Percentiles rank a stretch among this genome's conserved stretches.
These are phyloP conservation scores for Penicillium sp. DNA, from an alignment of 2,329 filamentous ascomycete species.

Conservation along the genomic window DNA sequence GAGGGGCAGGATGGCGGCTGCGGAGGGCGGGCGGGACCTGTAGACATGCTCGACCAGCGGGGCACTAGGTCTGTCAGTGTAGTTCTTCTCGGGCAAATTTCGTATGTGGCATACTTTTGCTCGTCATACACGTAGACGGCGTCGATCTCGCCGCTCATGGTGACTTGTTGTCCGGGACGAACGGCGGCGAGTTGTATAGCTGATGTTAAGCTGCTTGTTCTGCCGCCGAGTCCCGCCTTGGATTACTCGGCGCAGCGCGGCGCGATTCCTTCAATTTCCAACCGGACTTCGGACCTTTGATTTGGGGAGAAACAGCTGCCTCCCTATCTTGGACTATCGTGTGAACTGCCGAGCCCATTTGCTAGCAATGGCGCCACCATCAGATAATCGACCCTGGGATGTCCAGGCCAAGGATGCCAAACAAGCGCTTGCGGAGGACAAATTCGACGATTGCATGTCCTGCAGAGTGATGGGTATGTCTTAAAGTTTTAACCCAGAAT, in stretches of 20 bases:
- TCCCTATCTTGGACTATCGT: not conserved
- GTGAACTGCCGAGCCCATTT: not conserved
- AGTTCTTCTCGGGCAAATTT: not conserved
- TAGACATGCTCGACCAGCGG: conserved; percentile 89
- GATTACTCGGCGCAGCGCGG: conserved; percentile 9
- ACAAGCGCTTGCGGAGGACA: conserved; percentile 52
- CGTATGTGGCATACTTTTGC: conserved; percentile 69
- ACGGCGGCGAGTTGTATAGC: conserved; percentile 21
- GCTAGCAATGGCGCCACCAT: conserved; percentile 45
- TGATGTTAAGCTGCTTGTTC: conserved; percentile 32
- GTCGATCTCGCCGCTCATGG: conserved; percentile 86
- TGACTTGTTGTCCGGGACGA: conserved; percentile 39
- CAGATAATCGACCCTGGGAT: conserved; percentile 56
- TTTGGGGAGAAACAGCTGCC: conserved; percentile 1
- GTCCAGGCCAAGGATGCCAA: conserved; percentile 64
- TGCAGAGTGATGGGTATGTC: conserved; percentile 72
- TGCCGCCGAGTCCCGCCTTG: conserved; percentile 39
- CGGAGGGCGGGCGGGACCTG: conserved; percentile 76
- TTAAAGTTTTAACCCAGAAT: not conserved
- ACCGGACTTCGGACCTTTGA: not conserved
- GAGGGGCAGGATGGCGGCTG: conserved; percentile 76
- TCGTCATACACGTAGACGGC: conserved; percentile 97
- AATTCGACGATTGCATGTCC: conserved; percentile 67
- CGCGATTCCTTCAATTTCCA: not conserved
- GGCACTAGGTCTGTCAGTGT: conserved; percentile 58